Conservation (phyloP, 129 eudicot genomes). For the Flaveria bidentis region DNA sequence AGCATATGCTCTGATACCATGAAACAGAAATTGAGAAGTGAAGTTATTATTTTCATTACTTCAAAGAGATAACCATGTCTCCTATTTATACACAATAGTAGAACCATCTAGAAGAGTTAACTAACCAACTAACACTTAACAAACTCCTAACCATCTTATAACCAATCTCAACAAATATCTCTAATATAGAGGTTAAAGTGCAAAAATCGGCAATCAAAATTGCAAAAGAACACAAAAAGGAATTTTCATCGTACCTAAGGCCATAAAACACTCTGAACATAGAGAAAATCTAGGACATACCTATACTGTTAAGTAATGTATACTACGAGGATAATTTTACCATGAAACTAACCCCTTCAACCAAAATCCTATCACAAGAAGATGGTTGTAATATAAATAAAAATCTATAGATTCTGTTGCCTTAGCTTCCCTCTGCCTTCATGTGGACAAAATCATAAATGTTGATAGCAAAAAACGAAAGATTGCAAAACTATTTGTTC, state of each 20-base stretch:
- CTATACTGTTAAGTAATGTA: conserved; percentile 8
- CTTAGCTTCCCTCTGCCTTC: conserved; percentile 8
- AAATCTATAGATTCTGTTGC: background rate
- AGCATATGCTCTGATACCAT: no score
- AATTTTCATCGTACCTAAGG: background rate
- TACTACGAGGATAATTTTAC: background rate
- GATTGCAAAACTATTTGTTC: background rate
- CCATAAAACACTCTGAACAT: conserved; percentile 5
- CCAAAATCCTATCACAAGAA: no score
- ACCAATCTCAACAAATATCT: no score
- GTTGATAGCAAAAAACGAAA: background rate
- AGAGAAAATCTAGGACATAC: background rate
- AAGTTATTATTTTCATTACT: no score
- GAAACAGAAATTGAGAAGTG: no score
- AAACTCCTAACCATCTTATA: no score
- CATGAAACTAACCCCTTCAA: no score
- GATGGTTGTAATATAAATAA: background rate
- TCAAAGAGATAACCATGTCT: no score
- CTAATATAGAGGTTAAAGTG: background rate
- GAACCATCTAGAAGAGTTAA: no score
- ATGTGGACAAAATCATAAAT: conserved; percentile 1
- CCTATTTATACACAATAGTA: no score
- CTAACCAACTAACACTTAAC: no score
- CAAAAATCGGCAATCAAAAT: background rate
- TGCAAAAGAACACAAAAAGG: background rate